Evolutionary conservation across 139 green algal genomes (phyloP), one percentile per base, ranked within the genome.

Genomic region (Volvox reticuliferus): DNA sequence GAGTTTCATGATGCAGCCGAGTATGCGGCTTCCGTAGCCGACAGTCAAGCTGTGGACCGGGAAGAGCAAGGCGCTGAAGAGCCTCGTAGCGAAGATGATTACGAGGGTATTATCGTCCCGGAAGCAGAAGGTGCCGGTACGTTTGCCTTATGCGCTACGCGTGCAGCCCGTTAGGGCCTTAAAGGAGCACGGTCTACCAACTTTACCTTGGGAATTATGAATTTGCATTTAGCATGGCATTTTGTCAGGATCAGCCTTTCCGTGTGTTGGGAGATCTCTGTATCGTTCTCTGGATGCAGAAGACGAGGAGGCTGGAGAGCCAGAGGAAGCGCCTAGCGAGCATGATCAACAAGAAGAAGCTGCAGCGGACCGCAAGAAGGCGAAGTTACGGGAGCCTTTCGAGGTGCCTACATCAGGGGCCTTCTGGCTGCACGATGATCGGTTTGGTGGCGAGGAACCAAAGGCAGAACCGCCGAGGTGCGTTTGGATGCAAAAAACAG

Each of bases 341-440:
- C 36, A 83, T 37, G 71, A 89, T 68, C 28, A 79, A 69, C 14
- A 0, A 22, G 68, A 69, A 30, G 20, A 61, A 0, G 12, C 18
- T 28, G 55, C 65, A 13, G 55, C 28, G n/a, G 65, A 71, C 22
- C 62, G 2, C 13, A 88, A 61, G 81, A 91, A 93, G 90, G 89
- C 89, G 1, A 92, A 93, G 62, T 76, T 76, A 19, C 89, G 91
- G 22, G 92, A 94, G 94, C 91, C 93, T 0, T 96, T 94, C 81
- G 94, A 95, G 65, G 94, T 96, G 77, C 94, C 94, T 2, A 95
- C 71, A 0, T 80, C 86, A 0, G 94, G 94, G 0, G 90, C 81
- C 24, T 96, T 95, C 71, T 96, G 93, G 93, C 89, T 95, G 63
- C 94, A 96, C 28, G 94, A 96, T 79, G 94, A 96, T 82, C 91